Evolutionary conservation across 2,329 filamentous ascomycete species (phyloP).

Genomic region (Eurotiales sp.): DNA sequence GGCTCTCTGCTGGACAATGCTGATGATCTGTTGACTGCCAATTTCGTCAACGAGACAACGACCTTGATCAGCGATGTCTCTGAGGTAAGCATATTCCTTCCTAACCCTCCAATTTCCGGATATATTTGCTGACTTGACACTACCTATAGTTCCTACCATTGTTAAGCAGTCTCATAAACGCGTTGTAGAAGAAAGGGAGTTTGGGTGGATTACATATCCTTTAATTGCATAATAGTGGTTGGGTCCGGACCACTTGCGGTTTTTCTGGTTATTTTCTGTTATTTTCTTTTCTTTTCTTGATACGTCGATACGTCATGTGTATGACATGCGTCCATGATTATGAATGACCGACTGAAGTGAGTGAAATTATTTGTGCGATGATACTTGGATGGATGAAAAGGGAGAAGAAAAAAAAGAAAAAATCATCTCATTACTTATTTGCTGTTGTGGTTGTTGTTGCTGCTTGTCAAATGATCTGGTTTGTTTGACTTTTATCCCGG

Average conservation of each 20-base stretch:
- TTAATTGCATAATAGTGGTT: constrained; percentile 17
- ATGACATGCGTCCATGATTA: constrained; percentile 9
- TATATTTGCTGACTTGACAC: background rate
- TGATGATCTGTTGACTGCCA: constrained; percentile 29
- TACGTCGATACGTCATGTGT: background rate
- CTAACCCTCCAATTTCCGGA: background rate
- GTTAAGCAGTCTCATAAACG: constrained; percentile 27
- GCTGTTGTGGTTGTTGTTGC: too few relatives aligned
- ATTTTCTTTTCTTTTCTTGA: background rate
- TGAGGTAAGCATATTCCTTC: constrained; percentile 21
- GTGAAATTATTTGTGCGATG: background rate
- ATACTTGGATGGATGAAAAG: constrained; percentile 5
- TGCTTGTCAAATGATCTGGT: background rate
- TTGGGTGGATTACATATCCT: constrained; percentile 20
- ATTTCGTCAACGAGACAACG: constrained; percentile 28
- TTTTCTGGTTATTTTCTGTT: background rate
- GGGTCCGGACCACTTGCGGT: background rate
- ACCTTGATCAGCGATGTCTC: constrained; percentile 22
- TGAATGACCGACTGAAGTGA: too few relatives aligned
- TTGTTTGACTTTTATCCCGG: background rate
- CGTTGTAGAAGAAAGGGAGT: constrained; percentile 21
- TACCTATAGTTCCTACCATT: constrained; percentile 26
- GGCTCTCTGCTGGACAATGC: constrained; percentile 23
- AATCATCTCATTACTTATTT: too few relatives aligned
- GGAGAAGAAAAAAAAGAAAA: background rate